Base-by-base conservation (phyloP, 2,329 filamentous ascomycete genomes). In the Xylariomycetidae sp. region DNA sequence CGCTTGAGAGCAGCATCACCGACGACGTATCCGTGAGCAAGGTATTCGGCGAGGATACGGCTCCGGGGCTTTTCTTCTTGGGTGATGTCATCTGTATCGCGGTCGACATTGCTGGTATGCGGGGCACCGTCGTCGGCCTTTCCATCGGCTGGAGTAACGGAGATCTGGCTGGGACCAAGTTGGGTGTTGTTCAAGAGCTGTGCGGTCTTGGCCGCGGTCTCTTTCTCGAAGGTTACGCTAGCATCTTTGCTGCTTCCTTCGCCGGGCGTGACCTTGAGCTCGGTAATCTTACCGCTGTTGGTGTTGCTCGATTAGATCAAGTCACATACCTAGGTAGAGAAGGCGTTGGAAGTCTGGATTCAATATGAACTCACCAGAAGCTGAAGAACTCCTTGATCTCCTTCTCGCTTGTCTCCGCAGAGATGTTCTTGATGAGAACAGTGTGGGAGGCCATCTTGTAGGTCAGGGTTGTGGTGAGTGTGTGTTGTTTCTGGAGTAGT, bases 21-120 rank as follows among this genome's bases (percentile, higher is more conserved):
- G 45, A 97, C 72, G 25, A 81, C 76, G 67, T 98, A 98, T 49
- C 92, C 92, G 53, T 96, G 88, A 9, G 92, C 89, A 20, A 98
- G 83, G 64, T 97, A 96, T 69, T 98, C 92, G 46, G 92, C 92
- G 31, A 96, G 64, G 61, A 98, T 95, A 52, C 92, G 87, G 25
- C 85, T 80, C 53, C 89, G 85, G 12, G 92, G 92, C 75, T 98
- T 98, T 71, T 97, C 88, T 65, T 98, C 92, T 59, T 98, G 92
- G 11, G 82, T 80, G 51, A 97, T 81, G 50, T 88, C 78, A 51
- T 88, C 72, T 32, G 65, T 66, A 57, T 77, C 71, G 40, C 69
- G 70, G 40, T 81, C 75, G 37, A 65, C 63, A 48, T 74, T 72
- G 40, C 68, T 70, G 22, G 67, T 61, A 41, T 71, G 69, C 30